A percentile compares a stretch with the other conserved stretches of the same genome.
Conservation (phyloP, 257 asterid species). For the Rhazya stricta region DNA sequence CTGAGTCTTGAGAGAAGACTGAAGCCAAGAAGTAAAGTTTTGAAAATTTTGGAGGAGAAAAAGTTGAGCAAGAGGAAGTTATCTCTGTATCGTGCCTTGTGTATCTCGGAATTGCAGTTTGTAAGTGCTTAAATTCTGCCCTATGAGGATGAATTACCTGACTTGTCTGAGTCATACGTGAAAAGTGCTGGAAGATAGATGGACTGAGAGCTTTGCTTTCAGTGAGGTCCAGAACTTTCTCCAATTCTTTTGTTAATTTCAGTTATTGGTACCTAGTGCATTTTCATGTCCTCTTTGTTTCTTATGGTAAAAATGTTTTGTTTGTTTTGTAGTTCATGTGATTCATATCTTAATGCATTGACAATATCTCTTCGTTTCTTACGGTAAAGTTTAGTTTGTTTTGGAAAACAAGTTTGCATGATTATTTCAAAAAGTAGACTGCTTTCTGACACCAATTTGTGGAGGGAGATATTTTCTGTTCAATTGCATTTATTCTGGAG, state of each 20-base stretch:
- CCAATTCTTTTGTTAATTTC: too few relatives aligned
- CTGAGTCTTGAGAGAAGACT: constrained; percentile 26
- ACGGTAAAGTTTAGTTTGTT: too few relatives aligned
- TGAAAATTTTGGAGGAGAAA: constrained; percentile 18
- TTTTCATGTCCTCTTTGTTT: not conserved
- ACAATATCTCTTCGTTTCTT: not conserved
- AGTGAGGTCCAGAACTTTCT: too few relatives aligned
- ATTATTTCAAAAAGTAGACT: too few relatives aligned
- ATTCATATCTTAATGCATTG: not conserved
- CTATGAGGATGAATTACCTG: constrained; percentile 21
- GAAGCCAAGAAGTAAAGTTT: constrained; percentile 19
- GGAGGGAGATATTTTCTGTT: too few relatives aligned
- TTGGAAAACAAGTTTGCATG: not conserved
- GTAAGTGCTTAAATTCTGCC: constrained; percentile 12
- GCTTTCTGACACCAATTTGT: too few relatives aligned
- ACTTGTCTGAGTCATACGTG: constrained; percentile 15
- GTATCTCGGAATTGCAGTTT: constrained; percentile 11
- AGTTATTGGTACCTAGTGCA: not conserved
- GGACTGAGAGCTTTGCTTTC: not conserved
- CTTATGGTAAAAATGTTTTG: not conserved
- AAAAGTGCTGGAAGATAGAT: not conserved
- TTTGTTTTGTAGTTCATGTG: not conserved
- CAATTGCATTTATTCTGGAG: too few relatives aligned
- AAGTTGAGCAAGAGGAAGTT: not conserved
- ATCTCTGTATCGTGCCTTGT: not conserved